Conservation (phyloP, 2,329 filamentous ascomycete species). For the Aplosporella prunicola region DNA sequence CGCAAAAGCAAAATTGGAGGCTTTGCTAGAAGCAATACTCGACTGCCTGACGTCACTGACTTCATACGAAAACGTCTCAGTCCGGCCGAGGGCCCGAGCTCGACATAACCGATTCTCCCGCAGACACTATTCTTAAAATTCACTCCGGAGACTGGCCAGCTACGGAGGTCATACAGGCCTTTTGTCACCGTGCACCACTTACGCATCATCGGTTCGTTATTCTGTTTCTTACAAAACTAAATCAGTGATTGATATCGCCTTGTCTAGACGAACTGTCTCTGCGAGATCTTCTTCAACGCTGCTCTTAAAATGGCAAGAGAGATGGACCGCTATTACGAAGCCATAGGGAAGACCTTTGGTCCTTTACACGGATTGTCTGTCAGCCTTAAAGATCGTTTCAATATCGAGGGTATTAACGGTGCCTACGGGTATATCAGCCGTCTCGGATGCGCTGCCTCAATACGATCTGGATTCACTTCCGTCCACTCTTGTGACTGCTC, state of each 20-base stretch:
- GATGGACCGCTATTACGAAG: conserved; percentile 12
- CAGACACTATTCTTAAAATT: neutral
- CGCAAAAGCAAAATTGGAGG: neutral
- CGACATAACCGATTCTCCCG: neutral
- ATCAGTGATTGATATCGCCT: neutral
- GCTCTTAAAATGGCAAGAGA: conserved; percentile 24
- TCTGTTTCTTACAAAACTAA: neutral
- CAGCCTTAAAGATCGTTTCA: conserved; percentile 33
- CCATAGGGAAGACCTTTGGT: conserved; percentile 21
- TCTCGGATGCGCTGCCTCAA: too few relatives aligned
- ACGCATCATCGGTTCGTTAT: neutral
- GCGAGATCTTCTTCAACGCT: conserved; percentile 29
- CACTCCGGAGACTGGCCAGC: neutral
- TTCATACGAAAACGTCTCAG: neutral
- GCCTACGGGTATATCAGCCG: conserved; percentile 43
- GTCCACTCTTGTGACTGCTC: too few relatives aligned
- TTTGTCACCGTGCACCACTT: conserved; percentile 1
- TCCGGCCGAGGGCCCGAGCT: conserved; percentile 1
- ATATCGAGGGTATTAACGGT: conserved; percentile 34
- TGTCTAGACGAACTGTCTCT: conserved; percentile 17
- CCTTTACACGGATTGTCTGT: conserved; percentile 31
- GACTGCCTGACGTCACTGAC: conserved; percentile 1
- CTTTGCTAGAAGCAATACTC: neutral
- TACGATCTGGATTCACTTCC: too few relatives aligned
- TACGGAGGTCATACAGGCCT: neutral